Evolutionary conservation across 202 grass and related monocot genomes (phyloP).

Genomic region (Zizania palustris): DNA sequence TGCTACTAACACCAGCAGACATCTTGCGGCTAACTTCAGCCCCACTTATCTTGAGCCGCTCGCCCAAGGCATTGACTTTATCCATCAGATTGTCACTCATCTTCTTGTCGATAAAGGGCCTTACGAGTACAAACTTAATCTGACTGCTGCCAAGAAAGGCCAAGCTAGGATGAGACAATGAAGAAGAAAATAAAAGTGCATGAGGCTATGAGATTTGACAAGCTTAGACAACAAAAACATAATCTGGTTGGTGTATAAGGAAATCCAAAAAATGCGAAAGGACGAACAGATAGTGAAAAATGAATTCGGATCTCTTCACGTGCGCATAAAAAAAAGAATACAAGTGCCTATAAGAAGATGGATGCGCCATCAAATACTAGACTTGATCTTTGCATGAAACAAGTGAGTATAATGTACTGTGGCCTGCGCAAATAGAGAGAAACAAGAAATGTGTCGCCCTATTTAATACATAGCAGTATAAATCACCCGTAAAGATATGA

Average conservation of each 20-base stretch:
- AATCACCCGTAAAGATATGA: not conserved
- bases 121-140: not conserved
- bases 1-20: slow-evolving; percentile 62
- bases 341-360: not conserved
- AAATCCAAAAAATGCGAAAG: not conserved
- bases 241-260: not conserved
- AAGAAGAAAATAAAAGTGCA: too few species aligned
- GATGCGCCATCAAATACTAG: too few species aligned
- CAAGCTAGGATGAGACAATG: not conserved
- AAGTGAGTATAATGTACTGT: too few species aligned
- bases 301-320: not conserved
- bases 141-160: slow-evolving; percentile 1
- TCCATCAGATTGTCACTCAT: slow-evolving; percentile 89
- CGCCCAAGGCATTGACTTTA: slow-evolving; percentile 70
- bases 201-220: not conserved
- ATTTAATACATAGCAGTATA: too few species aligned
- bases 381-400: too few species aligned
- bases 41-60: slow-evolving; percentile 71
- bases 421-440: not conserved
- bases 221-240: not conserved
- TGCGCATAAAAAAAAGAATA: not conserved
- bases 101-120: slow-evolving; percentile 28
- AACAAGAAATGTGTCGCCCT: not conserved
- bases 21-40: slow-evolving; percentile 78
- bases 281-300: too few species aligned